Evolutionary conservation across 2,329 filamentous ascomycete species (phyloP).

Genomic region (Sphaerulina vaccinii): DNA sequence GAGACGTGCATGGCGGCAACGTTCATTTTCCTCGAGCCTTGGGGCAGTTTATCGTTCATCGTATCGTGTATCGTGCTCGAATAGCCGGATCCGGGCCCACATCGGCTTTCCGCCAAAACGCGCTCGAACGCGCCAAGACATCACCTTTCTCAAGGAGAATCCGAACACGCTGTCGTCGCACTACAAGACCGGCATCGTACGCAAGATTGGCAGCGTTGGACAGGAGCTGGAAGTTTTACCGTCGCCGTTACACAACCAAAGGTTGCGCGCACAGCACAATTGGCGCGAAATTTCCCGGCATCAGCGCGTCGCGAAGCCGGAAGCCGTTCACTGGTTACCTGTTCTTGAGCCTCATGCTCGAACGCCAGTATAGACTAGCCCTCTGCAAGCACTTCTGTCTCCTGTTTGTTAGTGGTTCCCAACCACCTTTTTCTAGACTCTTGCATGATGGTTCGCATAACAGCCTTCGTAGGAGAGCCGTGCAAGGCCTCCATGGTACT

Average conservation of each 20-base stretch:
- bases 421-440: neutral
- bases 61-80: no score
- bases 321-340: slow-evolving; percentile 3
- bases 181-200: slow-evolving; percentile 6
- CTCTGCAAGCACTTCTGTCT: slow-evolving; percentile 2
- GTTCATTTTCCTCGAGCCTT: no score
- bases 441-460: slow-evolving; percentile 9
- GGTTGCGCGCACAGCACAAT: slow-evolving; percentile 6
- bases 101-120: no score
- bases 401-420: neutral
- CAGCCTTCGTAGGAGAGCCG: slow-evolving; percentile 2
- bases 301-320: slow-evolving; percentile 4
- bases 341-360: neutral
- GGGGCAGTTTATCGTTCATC: no score
- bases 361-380: slow-evolving; percentile 8
- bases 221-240: neutral
- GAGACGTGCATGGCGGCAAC: no score
- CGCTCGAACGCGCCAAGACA: no score
- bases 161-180: neutral
- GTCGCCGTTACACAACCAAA: slow-evolving; percentile 5
- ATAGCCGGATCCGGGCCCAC: no score
- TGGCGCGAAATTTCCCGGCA: slow-evolving; percentile 4
- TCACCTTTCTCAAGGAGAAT: neutral
- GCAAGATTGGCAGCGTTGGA: slow-evolving; percentile 10
- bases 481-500: slow-evolving; percentile 8